Evolutionary conservation across 192 early-diverging fungal genomes (phyloP), one percentile per base, ranked within the genome.

Genomic region (Borealophlyctis nickersoniae): DNA sequence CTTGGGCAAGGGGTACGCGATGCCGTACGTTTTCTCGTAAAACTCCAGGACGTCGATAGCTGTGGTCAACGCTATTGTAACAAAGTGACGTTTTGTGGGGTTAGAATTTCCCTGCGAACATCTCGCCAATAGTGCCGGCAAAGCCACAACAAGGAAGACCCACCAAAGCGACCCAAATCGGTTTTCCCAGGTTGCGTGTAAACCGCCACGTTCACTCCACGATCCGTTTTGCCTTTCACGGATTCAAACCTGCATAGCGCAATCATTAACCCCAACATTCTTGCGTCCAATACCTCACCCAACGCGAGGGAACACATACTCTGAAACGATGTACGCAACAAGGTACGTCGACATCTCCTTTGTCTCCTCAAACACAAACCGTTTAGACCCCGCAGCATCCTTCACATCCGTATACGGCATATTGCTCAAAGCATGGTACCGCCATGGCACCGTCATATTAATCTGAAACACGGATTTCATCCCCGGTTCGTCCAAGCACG

Each of bases 391-490:
- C 27, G 70, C 61, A 36, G 69, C 68, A 7, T 22, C 22, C 9
- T 69, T 69, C 32, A 74, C 78, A 31, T 82, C 80, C 22, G 85
- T 69, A 14, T 85, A 80, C 49, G 92, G 81, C 89, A 93, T 95
- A 77, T 96, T 96, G 51, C 92, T 90, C 27, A 97, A 76, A 23
- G 92, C 92, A 26, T 82, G 82, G 52, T 92, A 76, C 11, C 83
- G 76, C 29, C 81, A 73, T 13, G 49, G 60, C 19, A 91, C 92
- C 39, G 81, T 77, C 61, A 97, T 75, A 5, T 90, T 91, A 24
- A 97, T 77, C 57, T 91, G 87, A 60, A 96, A 98, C 0, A 86
- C 88, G 14, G 95, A 92, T 77, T 98, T 98, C 55, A 91, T 80
- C 48, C 81, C 79, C 39, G 95, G 94, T 78, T 96, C 95, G 80